phyloP scores from a whole-genome alignment of 1,139 yeast genomes.

The Citeromyces hawaiiensis region DNA sequence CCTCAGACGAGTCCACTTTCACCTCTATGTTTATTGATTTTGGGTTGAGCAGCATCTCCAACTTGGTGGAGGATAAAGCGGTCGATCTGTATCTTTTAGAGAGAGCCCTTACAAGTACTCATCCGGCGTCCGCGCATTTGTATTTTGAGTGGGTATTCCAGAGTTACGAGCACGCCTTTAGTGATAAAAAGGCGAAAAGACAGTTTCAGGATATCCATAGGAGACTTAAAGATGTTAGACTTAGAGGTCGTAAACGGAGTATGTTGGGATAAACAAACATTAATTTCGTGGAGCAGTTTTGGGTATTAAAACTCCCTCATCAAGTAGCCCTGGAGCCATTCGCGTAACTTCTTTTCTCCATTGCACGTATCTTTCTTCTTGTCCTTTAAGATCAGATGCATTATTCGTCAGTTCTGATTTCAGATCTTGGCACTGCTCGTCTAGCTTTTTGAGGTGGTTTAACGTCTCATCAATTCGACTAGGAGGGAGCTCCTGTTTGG shows the following conservation, averaged over 20 bases:
- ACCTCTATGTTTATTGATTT: slow-evolving; percentile 73
- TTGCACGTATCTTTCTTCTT: slow-evolving; percentile 4
- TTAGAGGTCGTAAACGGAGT: slow-evolving; percentile 90
- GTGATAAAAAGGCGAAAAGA: slow-evolving; percentile 16
- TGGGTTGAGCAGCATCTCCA: slow-evolving; percentile 74
- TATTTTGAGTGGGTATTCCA: slow-evolving; percentile 62
- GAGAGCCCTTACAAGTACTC: slow-evolving; percentile 84
- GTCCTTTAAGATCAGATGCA: slow-evolving; percentile 4
- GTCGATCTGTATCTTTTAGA: slow-evolving; percentile 92
- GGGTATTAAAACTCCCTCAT: slow-evolving; percentile 12
- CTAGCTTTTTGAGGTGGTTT: slow-evolving; percentile 4
- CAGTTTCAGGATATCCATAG: slow-evolving; percentile 42
- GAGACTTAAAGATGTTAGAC: slow-evolving; percentile 70
- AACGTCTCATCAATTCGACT: slow-evolving; percentile 3
- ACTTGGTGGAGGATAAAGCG: slow-evolving; percentile 81
- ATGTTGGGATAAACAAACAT: slow-evolving; percentile 54
- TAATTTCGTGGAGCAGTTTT: slow-evolving; percentile 5
- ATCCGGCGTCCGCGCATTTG: slow-evolving; percentile 53
- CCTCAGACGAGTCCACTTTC: slow-evolving; percentile 4
- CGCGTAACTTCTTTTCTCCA: slow-evolving; percentile 10
- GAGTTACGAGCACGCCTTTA: slow-evolving; percentile 48
- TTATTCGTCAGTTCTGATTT: slow-evolving; percentile 3
- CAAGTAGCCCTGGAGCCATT: slow-evolving; percentile 14
- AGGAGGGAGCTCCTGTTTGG: slow-evolving; percentile 7
- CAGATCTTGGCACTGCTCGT: slow-evolving; percentile 4